Conservation (phyloP, 2,329 filamentous ascomycete species). For the Blastomyces percursus region DNA sequence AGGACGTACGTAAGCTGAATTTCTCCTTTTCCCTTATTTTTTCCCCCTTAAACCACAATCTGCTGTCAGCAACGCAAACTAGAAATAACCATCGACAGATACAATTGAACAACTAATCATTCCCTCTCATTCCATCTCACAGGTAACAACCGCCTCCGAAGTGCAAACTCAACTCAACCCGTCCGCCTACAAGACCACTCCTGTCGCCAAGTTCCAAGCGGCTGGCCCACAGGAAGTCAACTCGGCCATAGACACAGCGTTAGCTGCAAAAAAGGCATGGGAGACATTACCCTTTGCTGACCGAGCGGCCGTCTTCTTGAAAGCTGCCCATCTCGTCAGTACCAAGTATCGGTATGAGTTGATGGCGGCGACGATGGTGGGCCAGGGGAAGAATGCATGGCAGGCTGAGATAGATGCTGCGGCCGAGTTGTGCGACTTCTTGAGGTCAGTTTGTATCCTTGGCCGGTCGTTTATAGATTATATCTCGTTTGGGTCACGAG, state of each 20-base stretch:
- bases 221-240: constrained; percentile 66
- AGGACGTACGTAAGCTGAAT: constrained; percentile 48
- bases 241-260: constrained; percentile 68
- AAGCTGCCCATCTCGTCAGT: constrained; percentile 82
- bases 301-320: constrained; percentile 85
- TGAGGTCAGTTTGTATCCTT: constrained; percentile 42
- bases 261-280: constrained; percentile 80
- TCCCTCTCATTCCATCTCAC: background rate
- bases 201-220: constrained; percentile 74
- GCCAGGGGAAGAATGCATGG: constrained; percentile 97
- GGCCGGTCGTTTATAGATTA: background rate
- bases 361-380: constrained; percentile 91
- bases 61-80: no score
- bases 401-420: constrained; percentile 98
- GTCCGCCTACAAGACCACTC: constrained; percentile 57
- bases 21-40: background rate
- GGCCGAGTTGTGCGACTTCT: constrained; percentile 83
- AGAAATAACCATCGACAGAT: background rate
- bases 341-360: constrained; percentile 94
- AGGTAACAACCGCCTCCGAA: constrained; percentile 45
- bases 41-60: no score
- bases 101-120: background rate
- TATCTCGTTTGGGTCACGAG: background rate
- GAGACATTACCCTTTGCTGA: constrained; percentile 79
- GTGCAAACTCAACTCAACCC: constrained; percentile 68